Percentiles rank a stretch among this genome's conserved stretches.
phyloP scores from a whole-genome alignment of 2,329 filamentous ascomycete genomes.

The Dactylellina parvicollis region DNA sequence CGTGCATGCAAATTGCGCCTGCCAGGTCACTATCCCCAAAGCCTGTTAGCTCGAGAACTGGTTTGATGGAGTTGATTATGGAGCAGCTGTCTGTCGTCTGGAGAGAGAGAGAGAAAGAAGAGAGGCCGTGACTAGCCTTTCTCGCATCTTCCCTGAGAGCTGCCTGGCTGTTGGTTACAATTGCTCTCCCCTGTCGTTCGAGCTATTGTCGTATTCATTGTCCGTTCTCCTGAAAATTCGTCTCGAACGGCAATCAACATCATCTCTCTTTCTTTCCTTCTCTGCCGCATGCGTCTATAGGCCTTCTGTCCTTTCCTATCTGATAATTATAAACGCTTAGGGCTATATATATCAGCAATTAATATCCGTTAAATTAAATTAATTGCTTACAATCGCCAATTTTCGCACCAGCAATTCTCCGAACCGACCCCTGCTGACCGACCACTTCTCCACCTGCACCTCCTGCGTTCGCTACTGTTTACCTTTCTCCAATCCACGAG shows the following conservation, averaged over 20 bases:
- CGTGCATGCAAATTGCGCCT: not conserved
- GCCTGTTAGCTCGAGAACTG: not conserved
- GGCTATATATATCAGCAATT: not conserved
- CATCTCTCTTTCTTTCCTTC: not conserved
- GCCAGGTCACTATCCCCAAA: not conserved
- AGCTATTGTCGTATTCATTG: not conserved
- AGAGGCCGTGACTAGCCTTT: not conserved
- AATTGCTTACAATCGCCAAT: not conserved
- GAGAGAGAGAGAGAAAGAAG: too few relatives aligned
- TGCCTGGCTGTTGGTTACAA: not conserved
- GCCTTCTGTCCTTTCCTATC: not conserved
- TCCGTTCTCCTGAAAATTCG: constrained; percentile 11
- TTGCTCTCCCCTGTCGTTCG: not conserved
- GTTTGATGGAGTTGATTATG: not conserved
- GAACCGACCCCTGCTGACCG: constrained; percentile 29
- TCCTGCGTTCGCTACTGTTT: constrained; percentile 42
- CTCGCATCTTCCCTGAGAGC: not conserved
- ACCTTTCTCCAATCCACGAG: not conserved
- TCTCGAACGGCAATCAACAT: not conserved
- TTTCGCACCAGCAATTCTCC: not conserved
- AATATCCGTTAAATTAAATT: not conserved
- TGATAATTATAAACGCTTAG: not conserved
- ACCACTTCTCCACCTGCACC: constrained; percentile 9
- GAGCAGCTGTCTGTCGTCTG: not conserved
- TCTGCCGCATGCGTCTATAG: not conserved